Evolutionary conservation across 495 filamentous ascomycete genomes (phyloP).

Genomic region (Lentithecium fluviatile): DNA sequence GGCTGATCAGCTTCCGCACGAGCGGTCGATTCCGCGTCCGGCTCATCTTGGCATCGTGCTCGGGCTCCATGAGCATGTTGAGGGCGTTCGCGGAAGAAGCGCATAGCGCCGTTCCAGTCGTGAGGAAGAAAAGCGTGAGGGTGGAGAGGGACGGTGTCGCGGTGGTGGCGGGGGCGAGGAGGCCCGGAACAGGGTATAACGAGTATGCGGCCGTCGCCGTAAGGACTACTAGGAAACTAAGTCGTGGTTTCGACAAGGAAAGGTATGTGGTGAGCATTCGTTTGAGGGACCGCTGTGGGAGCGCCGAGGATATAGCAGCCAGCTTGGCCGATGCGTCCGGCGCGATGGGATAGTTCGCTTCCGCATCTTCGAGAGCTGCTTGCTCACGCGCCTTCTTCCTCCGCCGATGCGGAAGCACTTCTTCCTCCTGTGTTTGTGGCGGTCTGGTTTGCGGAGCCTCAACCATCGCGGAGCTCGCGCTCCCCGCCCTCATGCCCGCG

Average conservation of each 20-base stretch:
- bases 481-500: neutral
- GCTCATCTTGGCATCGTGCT: slow-evolving; percentile 87
- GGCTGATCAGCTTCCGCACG: slow-evolving; percentile 75
- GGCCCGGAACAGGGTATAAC: slow-evolving; percentile 80
- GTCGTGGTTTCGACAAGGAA: slow-evolving; percentile 88
- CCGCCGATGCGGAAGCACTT: slow-evolving; percentile 42
- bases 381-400: slow-evolving; percentile 37
- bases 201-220: slow-evolving; percentile 90
- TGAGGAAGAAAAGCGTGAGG: slow-evolving; percentile 88
- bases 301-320: slow-evolving; percentile 67
- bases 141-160: slow-evolving; percentile 81
- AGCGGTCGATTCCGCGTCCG: slow-evolving; percentile 87
- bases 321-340: slow-evolving; percentile 82
- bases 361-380: slow-evolving; percentile 6
- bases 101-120: slow-evolving; percentile 80
- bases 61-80: slow-evolving; percentile 95
- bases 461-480: neutral
- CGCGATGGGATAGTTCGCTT: slow-evolving; percentile 52
- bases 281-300: slow-evolving; percentile 65
- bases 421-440: slow-evolving; percentile 6
- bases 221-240: slow-evolving; percentile 87
- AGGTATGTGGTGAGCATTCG: slow-evolving; percentile 81
- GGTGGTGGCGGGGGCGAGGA: slow-evolving; percentile 68
- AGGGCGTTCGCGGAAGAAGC: slow-evolving; percentile 86
- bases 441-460: neutral